These are phyloP conservation scores for Neurospora tetrasperma DNA, from an alignment of 495 filamentous ascomycete genomes.

Conservation along the genomic window DNA sequence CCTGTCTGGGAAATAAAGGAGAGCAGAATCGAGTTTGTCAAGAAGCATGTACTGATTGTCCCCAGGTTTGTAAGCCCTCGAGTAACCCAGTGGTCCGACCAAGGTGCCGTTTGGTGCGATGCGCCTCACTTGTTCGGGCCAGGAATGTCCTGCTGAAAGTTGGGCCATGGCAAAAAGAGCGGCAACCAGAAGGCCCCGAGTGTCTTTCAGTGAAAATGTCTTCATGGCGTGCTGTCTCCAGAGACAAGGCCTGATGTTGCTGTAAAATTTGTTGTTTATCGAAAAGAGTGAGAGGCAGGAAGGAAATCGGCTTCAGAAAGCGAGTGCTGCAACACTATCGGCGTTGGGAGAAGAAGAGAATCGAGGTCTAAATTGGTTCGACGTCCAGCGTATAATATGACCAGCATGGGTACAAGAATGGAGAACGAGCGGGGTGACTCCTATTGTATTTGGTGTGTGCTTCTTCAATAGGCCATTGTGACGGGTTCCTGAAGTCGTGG, in stretches of 20 bases:
- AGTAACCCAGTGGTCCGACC: slow-evolving; percentile 55
- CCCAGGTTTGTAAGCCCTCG: slow-evolving; percentile 50
- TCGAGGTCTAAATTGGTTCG: neutral
- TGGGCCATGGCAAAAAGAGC: slow-evolving; percentile 27
- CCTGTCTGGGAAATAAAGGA: neutral
- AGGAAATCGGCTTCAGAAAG: neutral
- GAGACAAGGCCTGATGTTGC: neutral
- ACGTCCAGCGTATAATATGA: neutral
- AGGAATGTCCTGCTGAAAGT: slow-evolving; percentile 52
- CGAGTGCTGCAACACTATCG: neutral
- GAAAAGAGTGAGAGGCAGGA: neutral
- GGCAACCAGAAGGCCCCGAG: slow-evolving; percentile 12
- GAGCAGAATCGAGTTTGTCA: neutral
- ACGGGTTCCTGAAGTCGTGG: neutral
- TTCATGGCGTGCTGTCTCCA: neutral
- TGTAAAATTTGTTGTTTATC: neutral
- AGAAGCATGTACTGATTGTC: slow-evolving; percentile 30
- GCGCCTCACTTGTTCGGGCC: slow-evolving; percentile 63
- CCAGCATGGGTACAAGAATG: neutral
- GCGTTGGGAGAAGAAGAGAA: neutral
- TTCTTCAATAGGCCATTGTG: neutral
- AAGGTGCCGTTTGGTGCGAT: slow-evolving; percentile 68
- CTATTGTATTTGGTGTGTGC: neutral
- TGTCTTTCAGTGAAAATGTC: neutral
- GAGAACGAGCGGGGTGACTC: neutral